Evolutionary conservation across 192 early-diverging fungal genomes (phyloP).

Genomic region (Rhizophagus prolifer): DNA sequence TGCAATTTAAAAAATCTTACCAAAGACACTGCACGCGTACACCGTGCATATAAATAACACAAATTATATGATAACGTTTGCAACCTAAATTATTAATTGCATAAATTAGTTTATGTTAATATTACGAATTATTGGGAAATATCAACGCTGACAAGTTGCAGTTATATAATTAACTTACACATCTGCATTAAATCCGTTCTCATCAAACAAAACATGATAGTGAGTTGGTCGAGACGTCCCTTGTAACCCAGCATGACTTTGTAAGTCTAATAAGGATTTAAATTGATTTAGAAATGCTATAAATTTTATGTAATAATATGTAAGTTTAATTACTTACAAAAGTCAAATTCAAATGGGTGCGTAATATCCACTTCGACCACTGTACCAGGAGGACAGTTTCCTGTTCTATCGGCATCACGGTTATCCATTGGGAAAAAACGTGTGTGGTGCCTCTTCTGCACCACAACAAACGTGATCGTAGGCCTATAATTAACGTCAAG

Average conservation of each 20-base stretch:
- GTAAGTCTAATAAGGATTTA: constrained; percentile 50
- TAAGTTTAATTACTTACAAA: constrained; percentile 50
- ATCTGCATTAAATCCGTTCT: constrained; percentile 78
- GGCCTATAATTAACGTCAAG: constrained; percentile 75
- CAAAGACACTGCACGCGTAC: constrained; percentile 84
- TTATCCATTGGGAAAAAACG: constrained; percentile 75
- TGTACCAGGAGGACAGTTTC: constrained; percentile 84
- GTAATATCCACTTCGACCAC: constrained; percentile 70
- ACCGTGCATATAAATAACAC: constrained; percentile 89
- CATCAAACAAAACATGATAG: constrained; percentile 90
- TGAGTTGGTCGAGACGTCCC: constrained; percentile 93
- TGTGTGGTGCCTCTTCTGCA: constrained; percentile 90
- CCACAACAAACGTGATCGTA: constrained; percentile 77
- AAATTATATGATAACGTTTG: constrained; percentile 90
- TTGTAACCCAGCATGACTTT: constrained; percentile 88
- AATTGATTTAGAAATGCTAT: background rate
- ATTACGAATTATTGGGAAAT: no score
- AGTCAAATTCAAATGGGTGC: constrained; percentile 84
- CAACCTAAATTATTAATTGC: constrained; percentile 37
- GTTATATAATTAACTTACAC: constrained; percentile 8
- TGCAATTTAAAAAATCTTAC: constrained; percentile 9
- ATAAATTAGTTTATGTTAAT: background rate
- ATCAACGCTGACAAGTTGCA: no score
- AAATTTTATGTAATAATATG: background rate
- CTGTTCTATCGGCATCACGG: constrained; percentile 63